Conservation (phyloP, 2,329 filamentous ascomycete genomes). For the Penicillium sp. region DNA sequence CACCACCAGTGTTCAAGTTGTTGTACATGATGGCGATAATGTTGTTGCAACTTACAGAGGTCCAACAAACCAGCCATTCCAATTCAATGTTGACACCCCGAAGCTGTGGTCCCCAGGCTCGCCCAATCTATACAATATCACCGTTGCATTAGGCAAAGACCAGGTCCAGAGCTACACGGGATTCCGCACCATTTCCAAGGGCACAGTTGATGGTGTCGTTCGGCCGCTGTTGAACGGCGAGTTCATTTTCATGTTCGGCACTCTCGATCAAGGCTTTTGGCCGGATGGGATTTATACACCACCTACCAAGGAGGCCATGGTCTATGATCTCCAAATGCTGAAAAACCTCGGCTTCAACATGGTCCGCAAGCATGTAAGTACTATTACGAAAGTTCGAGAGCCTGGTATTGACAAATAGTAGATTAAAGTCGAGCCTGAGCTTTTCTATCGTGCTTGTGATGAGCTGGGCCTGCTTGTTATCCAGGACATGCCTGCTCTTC, state of each 20-base stretch:
- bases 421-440: constrained; percentile 67
- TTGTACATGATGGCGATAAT: constrained; percentile 39
- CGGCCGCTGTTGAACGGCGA: constrained; percentile 68
- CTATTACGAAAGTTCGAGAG: not conserved
- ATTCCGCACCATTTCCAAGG: constrained; percentile 64
- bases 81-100: constrained; percentile 56
- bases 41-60: constrained; percentile 49
- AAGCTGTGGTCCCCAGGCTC: constrained; percentile 66
- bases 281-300: constrained; percentile 68
- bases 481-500: constrained; percentile 70
- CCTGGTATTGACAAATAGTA: constrained; percentile 12
- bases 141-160: constrained; percentile 56
- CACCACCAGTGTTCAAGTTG: constrained; percentile 40
- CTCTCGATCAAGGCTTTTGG: constrained; percentile 71
- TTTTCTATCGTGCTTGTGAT: constrained; percentile 70
- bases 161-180: constrained; percentile 65
- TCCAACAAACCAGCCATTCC: constrained; percentile 53
- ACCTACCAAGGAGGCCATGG: constrained; percentile 67
- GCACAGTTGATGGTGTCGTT: constrained; percentile 58
- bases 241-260: constrained; percentile 67
- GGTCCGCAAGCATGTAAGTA: constrained; percentile 66
- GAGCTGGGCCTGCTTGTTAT: constrained; percentile 66
- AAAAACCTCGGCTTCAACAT: constrained; percentile 70
- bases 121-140: constrained; percentile 66
- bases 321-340: constrained; percentile 63